Base-by-base conservation (phyloP, 2,329 filamentous ascomycete genomes). In the Paecilomyces sp. region DNA sequence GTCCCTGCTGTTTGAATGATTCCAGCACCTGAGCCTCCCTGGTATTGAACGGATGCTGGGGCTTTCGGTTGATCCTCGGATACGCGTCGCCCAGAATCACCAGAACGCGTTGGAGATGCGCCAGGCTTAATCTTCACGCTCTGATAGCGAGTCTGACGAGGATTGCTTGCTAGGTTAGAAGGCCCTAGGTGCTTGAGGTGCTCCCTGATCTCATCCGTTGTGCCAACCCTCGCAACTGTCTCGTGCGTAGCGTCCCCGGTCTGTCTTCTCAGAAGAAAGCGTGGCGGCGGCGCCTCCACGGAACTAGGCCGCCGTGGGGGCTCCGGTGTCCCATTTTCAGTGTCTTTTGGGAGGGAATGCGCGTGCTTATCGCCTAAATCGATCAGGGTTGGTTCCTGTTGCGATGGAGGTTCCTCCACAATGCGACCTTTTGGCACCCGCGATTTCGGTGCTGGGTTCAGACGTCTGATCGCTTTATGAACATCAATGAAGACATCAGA, bases 401-500 rank as follows among this genome's bases (percentile, higher is more conserved):
- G 63, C 41, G 73, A 69, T 1, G 77, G 75, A 24, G 71, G 73
- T 31, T 82, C 80, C 60, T 79, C 77, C 18, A 85, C 71, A 47
- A 85, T 77, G 57, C 79, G 79, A 53, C 78, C 80, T 64, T 83
- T 85, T 22, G 81, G 83, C n/a, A 86, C 83, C 59, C 89, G 85
- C 53, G 86, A 86, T 70, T 91, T 89, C 1, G 93, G 93, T 1
- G 92, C 92, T 0, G 92, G 92, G 22, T 88, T 85, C 68, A 95
- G 84, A 57, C 94, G 90, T 60, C 94, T 87, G 66, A 99, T 97
- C 24, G 94, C 94, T 79, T 97, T 97, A 81, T 97, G 94, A 1
- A 99, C 92, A 74, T 99, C 94, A 64, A 99, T 88, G 70, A 96
- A 99, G 11, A 99, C 94, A 75, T 99, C 94, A 0, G 93, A 97